Evolutionary conservation across 805 yeast species (phyloP), one percentile per base, ranked within the genome.

Genomic region (Ogataea pignaliae): DNA sequence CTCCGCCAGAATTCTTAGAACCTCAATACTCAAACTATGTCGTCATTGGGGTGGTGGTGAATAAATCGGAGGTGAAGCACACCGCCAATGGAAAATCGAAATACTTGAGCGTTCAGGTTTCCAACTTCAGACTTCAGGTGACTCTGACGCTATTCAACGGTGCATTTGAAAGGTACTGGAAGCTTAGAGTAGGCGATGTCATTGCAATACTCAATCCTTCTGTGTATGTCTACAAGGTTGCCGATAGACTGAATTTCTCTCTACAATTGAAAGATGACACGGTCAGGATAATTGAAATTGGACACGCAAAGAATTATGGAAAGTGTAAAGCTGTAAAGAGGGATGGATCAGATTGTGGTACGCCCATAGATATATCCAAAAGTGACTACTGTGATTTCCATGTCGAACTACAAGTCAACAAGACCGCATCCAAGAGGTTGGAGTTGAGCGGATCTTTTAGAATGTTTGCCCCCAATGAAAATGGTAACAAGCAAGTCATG

Each of bases 1-100:
- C 60, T 28, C 83, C 93, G 2, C 93, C 96, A 0, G 69, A 76
- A 16, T 89, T 76, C 56, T 59, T 64, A 6, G 85, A 85, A 38
- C 96, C 96, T 0, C 64, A 66, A 30, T 82, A 83, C 54, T 64
- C 83, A 3, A 89, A 90, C 57, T 89, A 88, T 85, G 82, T 83
- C n/a, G 74, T 81, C 1, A 55, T 83, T n/a, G 97, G 95, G 1
- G 70, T 86, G 2, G 68, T 90, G 0, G 66, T 79, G 4, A 56
- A 60, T 16, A 88, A 88, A 55, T 67, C 80, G 4, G 76, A 70
- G 8, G 71, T 83, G 3, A 70, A 72, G 49, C 60, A 65, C 3
- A 68, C 86, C 0, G 50, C 70, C 12, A 57, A 65, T 26, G 59
- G 58, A 37, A 54, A 52, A 28, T 65, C 70, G 12, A 83, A 81